Evolutionary conservation across 2,329 filamentous ascomycete species (phyloP), one percentile per base, ranked within the genome.

Genomic region (Aspergillus texensis): DNA sequence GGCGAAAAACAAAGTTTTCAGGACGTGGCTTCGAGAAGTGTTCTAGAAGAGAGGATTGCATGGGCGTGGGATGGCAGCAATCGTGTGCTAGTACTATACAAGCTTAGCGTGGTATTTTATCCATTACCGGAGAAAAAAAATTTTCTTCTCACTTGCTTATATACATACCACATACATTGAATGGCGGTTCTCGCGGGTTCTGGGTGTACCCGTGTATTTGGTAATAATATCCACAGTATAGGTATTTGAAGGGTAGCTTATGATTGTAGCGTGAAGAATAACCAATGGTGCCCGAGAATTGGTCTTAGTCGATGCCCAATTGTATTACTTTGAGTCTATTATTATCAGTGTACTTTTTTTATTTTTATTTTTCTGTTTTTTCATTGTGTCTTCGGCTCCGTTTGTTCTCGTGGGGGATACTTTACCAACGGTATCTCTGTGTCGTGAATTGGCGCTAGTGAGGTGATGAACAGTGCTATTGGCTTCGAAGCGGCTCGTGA

Each of bases 21-120:
- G 50, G 39, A 41, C 43, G 50, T 55, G 16, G 58, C 58, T 67
- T 67, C 65, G 63, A 65, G 65, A 67, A 67, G 24, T 21, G n/a
- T 67, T 67, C 65, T 67, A 67, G 65, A 67, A 67, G 53, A 43
- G 56, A 26, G 26, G 21, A 32, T 12, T 12, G 32, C n/a, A 24
- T 53, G 32, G n/a, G 41, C n/a, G 45, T 36, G 45, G 21, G 24
- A 28, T 55, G 24, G 26, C 39, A 36, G 24, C 28, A 48, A 39
- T 21, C 11, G 28, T 53, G 26, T 4, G 36, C 26, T 55, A 55
- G 52, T 45, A n/a, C 24, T 24, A 45, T 19, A n/a, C 14, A 21
- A 30, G 46, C 12, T 45, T 58, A 57, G 46, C 6, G 32, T 52
- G 9, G 48, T 52, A 52, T 52, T 34, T n/a, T 12, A 21, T 30